Evolutionary conservation across 2,329 filamentous ascomycete genomes (phyloP).

Genomic region (Neofusicoccum ribis): DNA sequence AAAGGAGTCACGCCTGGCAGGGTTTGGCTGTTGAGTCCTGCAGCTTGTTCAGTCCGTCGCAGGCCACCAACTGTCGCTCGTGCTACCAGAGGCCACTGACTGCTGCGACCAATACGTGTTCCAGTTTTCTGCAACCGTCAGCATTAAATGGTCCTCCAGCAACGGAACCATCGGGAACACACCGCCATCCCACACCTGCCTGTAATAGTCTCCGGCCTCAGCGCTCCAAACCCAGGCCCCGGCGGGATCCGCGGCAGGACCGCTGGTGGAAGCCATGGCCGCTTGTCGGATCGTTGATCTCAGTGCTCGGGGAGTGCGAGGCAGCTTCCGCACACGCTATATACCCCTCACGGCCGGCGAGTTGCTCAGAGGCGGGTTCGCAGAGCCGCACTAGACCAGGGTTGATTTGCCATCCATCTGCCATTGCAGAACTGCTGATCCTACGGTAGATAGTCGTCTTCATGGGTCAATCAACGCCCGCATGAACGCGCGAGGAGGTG

Average conservation of each 20-base stretch:
- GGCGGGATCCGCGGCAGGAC: not conserved
- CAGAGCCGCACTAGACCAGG: constrained; percentile 9
- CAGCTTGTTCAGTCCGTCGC: too few relatives aligned
- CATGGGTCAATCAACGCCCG: not conserved
- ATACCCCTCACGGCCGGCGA: not conserved
- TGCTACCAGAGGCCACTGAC: not conserved
- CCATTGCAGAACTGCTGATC: not conserved
- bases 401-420: not conserved
- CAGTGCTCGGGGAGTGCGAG: not conserved
- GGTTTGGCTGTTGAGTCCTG: too few relatives aligned
- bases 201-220: not conserved
- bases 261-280: not conserved
- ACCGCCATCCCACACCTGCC: not conserved
- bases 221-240: not conserved
- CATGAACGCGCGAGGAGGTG: not conserved
- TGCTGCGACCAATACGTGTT: not conserved
- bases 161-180: too few relatives aligned
- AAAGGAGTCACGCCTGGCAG: too few relatives aligned
- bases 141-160: not conserved
- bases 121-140: not conserved
- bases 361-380: not conserved
- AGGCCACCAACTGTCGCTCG: too few relatives aligned
- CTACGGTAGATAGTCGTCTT: not conserved
- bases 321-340: not conserved
- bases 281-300: not conserved